Base-by-base conservation (phyloP, 306 rosid species). In the Rubus idaeus region DNA sequence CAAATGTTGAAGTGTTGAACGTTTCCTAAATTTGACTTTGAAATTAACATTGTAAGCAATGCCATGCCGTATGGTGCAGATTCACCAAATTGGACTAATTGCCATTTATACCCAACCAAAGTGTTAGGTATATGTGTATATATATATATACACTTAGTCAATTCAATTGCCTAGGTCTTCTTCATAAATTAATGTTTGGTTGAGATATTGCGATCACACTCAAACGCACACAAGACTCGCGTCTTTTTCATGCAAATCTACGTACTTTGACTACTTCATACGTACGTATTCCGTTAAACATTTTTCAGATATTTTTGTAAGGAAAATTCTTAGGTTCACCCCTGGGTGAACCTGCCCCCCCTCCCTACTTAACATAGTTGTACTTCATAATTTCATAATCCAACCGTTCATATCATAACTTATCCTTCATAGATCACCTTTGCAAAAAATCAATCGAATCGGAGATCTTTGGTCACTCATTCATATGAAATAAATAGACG, bases 201-300 rank as follows among this genome's bases (percentile, higher is more conserved):
- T 58, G 65, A 5, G 40, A 58, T 58, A 12, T 23, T 58, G 65
- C 65, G 0, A 26, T 51, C 26, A 14, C 42, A 44, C 18, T 35
- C 80, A 71, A 23, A 21, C 76, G 58, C 61, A 23, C 17, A 45
- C 13, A 23, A 41, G 26, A 62, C 53, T 46, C 55, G 57, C 77
- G 81, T 83, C 77, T 50, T 37, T 79, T 53, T 75, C 89, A 84
- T 83, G 86, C 87, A 85, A 75, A 65, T 56, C 62, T 70, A 77
- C 81, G 76, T 75, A 7, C 58, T 52, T 56, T 56, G 62, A 56
- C 30, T n/a, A 56, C 35, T n/a, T 30, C 10, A 6, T 45, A 45
- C 12, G 49, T 45, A 45, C 11, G 49, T 0, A 45, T 45, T 8
- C 3, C 49, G 8, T 0, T 45, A 1, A 30, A 30, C 1, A 2